Evolutionary conservation across 2,329 filamentous ascomycete species (phyloP).

Genomic region (Colletotrichum sp.): DNA sequence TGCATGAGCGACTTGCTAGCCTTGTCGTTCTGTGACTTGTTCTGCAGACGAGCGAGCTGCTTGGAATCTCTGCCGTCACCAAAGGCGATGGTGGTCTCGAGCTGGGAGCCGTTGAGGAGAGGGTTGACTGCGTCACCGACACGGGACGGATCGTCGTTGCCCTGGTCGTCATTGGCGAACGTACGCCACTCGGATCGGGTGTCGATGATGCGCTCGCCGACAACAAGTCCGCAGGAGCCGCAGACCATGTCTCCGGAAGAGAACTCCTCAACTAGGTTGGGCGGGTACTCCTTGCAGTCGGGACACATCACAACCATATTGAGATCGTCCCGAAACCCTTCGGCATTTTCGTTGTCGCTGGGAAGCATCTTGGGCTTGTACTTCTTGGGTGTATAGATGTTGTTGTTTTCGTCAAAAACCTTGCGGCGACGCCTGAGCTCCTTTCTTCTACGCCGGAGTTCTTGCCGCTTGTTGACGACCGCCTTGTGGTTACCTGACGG

Average conservation of each 20-base stretch:
- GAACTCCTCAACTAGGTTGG: constrained; percentile 91
- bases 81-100: constrained; percentile 87
- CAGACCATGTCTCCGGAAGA: constrained; percentile 93
- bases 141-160: constrained; percentile 95
- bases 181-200: constrained; percentile 98
- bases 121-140: constrained; percentile 93
- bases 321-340: constrained; percentile 78
- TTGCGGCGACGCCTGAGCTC: constrained; percentile 39
- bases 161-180: constrained; percentile 97
- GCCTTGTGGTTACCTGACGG: constrained; percentile 24
- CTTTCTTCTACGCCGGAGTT: constrained; percentile 36
- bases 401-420: constrained; percentile 44
- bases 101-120: constrained; percentile 86
- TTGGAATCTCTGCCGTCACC: constrained; percentile 74
- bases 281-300: constrained; percentile 91
- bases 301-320: constrained; percentile 85
- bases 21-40: constrained; percentile 82
- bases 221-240: constrained; percentile 86
- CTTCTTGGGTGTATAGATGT: constrained; percentile 47
- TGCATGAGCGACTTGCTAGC: constrained; percentile 79
- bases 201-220: constrained; percentile 91
- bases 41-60: constrained; percentile 84
- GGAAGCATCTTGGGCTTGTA: constrained; percentile 52
- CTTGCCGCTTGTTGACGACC: constrained; percentile 35
- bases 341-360: not conserved